A percentile compares a stretch with the other conserved stretches of the same genome.
Evolutionary conservation across 2,329 filamentous ascomycete genomes (phyloP).

Genomic region (Helotiales sp.): DNA sequence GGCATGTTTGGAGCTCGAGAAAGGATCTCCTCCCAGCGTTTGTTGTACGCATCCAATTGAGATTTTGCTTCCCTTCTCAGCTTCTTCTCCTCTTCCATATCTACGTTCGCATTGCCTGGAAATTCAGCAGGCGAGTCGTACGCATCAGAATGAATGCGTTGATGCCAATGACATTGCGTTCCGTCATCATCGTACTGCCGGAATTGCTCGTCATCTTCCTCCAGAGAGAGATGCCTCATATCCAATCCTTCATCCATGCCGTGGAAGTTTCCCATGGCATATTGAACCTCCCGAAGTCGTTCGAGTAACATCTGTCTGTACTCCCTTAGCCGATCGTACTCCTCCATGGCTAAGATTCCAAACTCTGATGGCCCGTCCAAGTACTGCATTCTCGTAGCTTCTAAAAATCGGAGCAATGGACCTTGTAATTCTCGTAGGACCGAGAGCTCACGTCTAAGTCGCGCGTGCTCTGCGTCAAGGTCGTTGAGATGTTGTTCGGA

Average conservation of each 20-base stretch:
- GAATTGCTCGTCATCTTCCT: background rate
- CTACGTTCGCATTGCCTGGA: background rate
- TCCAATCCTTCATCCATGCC: background rate
- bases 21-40: constrained; percentile 7
- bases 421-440: background rate
- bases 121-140: background rate
- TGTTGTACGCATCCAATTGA: constrained; percentile 20
- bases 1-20: background rate
- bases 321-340: background rate
- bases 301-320: background rate
- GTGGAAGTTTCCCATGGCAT: background rate
- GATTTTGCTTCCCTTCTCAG: constrained; percentile 2
- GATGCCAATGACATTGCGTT: background rate
- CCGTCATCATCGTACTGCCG: background rate
- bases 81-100: background rate
- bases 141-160: background rate
- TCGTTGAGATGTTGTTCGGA: background rate
- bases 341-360: background rate
- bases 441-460: background rate
- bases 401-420: background rate
- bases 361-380: background rate
- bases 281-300: background rate
- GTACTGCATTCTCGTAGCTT: background rate
- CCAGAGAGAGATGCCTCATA: background rate
- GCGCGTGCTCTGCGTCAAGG: background rate